Evolutionary conservation across 192 early-diverging fungal species (phyloP), one percentile per base, ranked within the genome.

Genomic region (Coemansia sp.): DNA sequence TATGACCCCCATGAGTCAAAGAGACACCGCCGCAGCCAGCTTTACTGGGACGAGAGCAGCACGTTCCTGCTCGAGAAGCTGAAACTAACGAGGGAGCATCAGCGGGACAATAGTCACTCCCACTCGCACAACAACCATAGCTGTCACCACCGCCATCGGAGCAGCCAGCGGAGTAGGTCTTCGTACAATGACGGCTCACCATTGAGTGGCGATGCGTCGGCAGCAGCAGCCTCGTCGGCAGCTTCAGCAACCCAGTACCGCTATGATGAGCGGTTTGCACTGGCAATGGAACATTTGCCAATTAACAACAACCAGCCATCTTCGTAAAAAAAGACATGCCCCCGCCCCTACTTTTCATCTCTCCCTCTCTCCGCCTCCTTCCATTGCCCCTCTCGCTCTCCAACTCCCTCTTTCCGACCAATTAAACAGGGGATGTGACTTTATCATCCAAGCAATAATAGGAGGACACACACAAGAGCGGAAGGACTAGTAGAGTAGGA

Each of bases 231-330:
- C 5, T 20, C 25, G 51, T 19, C 32, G 20, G 5, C 17, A 49
- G 32, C 19, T 13, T 16, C 46, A 62, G 40, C 43, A 41, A 43
- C 7, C 41, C 65, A 67, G 43, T 67, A 73, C 61, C 53, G 48
- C 7, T 81, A 75, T 43, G 64, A 76, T 56, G 66, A 61, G 37
- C 38, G 54, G 12, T 81, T 76, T 45, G 71, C 78, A 10, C 54
- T 69, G 63, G 75, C 78, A 8, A 75, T 67, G 44, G 73, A 67
- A 13, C 65, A 75, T 48, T 48, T 75, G 69, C 78, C 73, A 41
- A 64, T 75, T 19, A 61, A 65, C 32, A 61, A 65, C 19, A 54
- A 53, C 49, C 63, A 54, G 51, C 8, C 51, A 25, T 22, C 51
- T 9, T 54, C 51, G 7, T 54, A 25, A 54, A 22, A 32, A 12